These are phyloP conservation scores for Aspergillus ellipticus DNA, from an alignment of 495 filamentous ascomycete species.

Conservation along the genomic window DNA sequence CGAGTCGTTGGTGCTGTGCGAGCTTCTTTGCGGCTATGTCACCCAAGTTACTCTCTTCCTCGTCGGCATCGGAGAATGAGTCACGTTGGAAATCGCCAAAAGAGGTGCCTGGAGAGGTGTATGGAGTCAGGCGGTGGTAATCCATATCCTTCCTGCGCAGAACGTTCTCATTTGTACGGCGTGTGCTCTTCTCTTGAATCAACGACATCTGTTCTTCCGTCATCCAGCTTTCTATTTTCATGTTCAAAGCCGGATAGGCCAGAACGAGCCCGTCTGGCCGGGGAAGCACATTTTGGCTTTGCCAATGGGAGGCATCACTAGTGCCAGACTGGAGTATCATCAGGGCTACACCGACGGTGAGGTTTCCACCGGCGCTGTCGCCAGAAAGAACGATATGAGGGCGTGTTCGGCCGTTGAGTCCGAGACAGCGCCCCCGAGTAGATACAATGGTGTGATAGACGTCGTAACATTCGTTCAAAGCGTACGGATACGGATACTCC, in stretches of 20 bases:
- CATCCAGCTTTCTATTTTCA: conserved; percentile 99
- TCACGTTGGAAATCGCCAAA: conserved; percentile 39
- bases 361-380: conserved; percentile 89
- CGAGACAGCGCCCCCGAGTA: conserved; percentile 74
- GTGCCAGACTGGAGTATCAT: conserved; percentile 79
- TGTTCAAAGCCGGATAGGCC: conserved; percentile 85
- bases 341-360: conserved; percentile 75
- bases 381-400: conserved; percentile 82
- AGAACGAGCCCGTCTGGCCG: conserved; percentile 77
- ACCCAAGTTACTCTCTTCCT: conserved; percentile 31
- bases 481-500: conserved; percentile 92
- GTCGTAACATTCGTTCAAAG: conserved; percentile 93
- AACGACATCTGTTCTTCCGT: conserved; percentile 94
- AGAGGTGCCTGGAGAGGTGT: conserved; percentile 63
- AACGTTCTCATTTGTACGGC: conserved; percentile 72
- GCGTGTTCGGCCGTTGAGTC: conserved; percentile 64
- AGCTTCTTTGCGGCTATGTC: conserved; percentile 26
- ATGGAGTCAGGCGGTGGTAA: conserved; percentile 57
- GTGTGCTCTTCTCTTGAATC: conserved; percentile 76
- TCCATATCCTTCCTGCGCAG: conserved; percentile 74
- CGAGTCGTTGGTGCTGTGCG: conserved; percentile 18
- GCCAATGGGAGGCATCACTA: conserved; percentile 52
- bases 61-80: conserved; percentile 29
- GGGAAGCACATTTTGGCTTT: conserved; percentile 61
- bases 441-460: conserved; percentile 79